phyloP scores from a whole-genome alignment of 2,329 filamentous ascomycete genomes.

The Sclerotinia sclerotiorum region DNA sequence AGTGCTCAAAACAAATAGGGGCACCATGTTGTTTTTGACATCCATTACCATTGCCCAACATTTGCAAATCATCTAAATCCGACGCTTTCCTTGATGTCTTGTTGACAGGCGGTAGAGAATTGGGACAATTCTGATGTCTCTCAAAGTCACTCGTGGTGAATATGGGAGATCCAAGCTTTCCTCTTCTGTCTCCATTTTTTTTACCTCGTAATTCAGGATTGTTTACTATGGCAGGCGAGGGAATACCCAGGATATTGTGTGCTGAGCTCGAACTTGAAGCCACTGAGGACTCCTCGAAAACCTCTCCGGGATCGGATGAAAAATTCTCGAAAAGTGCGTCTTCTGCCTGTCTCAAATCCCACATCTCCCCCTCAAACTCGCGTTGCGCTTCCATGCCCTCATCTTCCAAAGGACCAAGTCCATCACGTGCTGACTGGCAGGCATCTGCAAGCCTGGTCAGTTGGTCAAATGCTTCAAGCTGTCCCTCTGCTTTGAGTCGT shows the following conservation, averaged over 20 bases:
- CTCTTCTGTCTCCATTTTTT: neutral
- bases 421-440: conserved; percentile 34
- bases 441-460: conserved; percentile 25
- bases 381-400: conserved; percentile 31
- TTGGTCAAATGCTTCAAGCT: conserved; percentile 24
- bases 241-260: neutral
- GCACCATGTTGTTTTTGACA: neutral
- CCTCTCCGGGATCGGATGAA: conserved; percentile 27
- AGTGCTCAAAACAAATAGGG: neutral
- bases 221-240: neutral
- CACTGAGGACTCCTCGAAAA: conserved; percentile 20
- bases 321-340: conserved; percentile 26
- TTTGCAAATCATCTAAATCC: neutral
- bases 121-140: neutral
- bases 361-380: conserved; percentile 30
- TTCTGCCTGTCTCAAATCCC: conserved; percentile 31
- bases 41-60: neutral
- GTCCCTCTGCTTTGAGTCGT: conserved; percentile 26
- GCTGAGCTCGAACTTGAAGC: conserved; percentile 6
- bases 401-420: conserved; percentile 32
- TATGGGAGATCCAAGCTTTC: accelerated
- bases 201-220: neutral
- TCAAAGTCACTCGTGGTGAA: neutral
- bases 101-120: accelerated
- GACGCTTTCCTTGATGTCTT: neutral